Evolutionary conservation across 2,329 filamentous ascomycete genomes (phyloP).

Genomic region (Aureobasidium sp.): DNA sequence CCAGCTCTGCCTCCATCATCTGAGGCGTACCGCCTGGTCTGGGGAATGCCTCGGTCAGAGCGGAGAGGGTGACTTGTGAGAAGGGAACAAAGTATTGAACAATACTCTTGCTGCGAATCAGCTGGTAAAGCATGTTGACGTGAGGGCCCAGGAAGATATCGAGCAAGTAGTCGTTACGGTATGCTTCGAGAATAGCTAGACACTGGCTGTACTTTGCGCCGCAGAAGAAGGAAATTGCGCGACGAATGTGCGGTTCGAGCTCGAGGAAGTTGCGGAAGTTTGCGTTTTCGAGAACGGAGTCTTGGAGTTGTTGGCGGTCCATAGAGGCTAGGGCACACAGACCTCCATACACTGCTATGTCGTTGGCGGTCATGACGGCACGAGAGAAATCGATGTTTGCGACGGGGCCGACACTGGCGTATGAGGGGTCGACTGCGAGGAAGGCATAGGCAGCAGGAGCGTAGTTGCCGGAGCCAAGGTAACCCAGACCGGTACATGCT

Average conservation of each 20-base stretch:
- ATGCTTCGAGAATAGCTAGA: slow-evolving; percentile 70
- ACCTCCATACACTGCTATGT: slow-evolving; percentile 85
- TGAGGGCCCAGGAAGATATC: slow-evolving; percentile 69
- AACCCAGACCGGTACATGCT: slow-evolving; percentile 52
- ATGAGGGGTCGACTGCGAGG: slow-evolving; percentile 50
- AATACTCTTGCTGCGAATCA: slow-evolving; percentile 84
- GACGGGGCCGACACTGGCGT: slow-evolving; percentile 32
- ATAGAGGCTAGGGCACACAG: slow-evolving; percentile 86
- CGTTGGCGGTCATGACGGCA: slow-evolving; percentile 70
- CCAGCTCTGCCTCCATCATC: slow-evolving; percentile 65
- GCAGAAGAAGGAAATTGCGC: slow-evolving; percentile 82
- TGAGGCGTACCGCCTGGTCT: slow-evolving; percentile 35
- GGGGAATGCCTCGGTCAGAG: slow-evolving; percentile 69
- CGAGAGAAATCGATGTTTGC: slow-evolving; percentile 52
- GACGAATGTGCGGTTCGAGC: slow-evolving; percentile 86
- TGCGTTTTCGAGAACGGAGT: slow-evolving; percentile 66
- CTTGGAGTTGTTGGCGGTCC: slow-evolving; percentile 67
- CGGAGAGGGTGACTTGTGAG: slow-evolving; percentile 73
- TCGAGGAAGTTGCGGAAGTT: slow-evolving; percentile 83
- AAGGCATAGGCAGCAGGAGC: slow-evolving; percentile 64
- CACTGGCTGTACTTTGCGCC: slow-evolving; percentile 83
- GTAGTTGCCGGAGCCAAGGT: slow-evolving; percentile 49
- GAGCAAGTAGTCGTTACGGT: slow-evolving; percentile 78
- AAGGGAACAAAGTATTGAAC: slow-evolving; percentile 89
- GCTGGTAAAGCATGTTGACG: slow-evolving; percentile 58